Conservation (phyloP, 805 yeast genomes). For the Saturnispora hagleri region DNA sequence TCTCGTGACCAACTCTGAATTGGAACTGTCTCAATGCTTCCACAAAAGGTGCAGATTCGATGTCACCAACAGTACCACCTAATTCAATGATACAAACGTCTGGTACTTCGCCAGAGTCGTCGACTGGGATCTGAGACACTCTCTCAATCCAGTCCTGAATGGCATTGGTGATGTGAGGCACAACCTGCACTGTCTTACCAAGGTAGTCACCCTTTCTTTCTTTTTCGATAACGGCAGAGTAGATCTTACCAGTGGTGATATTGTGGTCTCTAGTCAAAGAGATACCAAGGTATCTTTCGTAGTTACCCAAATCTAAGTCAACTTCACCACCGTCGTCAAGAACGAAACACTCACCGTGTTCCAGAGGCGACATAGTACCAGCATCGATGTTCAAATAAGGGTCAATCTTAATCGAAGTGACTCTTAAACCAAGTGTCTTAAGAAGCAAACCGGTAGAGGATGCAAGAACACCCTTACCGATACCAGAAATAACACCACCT, state of each 20-base stretch:
- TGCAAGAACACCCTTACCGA: constrained; percentile 97
- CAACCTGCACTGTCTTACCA: constrained; percentile 99
- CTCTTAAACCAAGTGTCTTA: constrained; percentile 89
- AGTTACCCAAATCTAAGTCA: constrained; percentile 95
- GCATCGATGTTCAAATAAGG: constrained; percentile 99
- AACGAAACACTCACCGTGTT: constrained; percentile 98
- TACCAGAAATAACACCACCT: constrained; percentile 99
- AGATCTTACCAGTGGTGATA: constrained; percentile 96
- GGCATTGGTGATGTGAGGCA: constrained; percentile 94
- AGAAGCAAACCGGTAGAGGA: constrained; percentile 92
- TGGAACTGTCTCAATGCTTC: constrained; percentile 99
- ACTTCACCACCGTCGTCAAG: constrained; percentile 99
- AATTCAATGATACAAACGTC: constrained; percentile 95
- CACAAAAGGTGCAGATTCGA: constrained; percentile 96
- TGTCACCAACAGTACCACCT: constrained; percentile 99
- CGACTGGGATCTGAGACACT: constrained; percentile 88
- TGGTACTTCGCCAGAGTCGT: constrained; percentile 77
- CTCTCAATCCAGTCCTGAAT: constrained; percentile 98
- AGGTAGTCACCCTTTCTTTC: constrained; percentile 96
- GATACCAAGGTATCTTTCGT: constrained; percentile 91
- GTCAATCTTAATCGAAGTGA: constrained; percentile 95
- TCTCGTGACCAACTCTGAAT: constrained; percentile 89
- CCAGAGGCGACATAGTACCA: constrained; percentile 98
- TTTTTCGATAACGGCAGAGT: constrained; percentile 84
- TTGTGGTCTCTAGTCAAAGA: constrained; percentile 91